Base-by-base conservation (phyloP, 495 filamentous ascomycete genomes). In the Aspergillus asperescens region DNA sequence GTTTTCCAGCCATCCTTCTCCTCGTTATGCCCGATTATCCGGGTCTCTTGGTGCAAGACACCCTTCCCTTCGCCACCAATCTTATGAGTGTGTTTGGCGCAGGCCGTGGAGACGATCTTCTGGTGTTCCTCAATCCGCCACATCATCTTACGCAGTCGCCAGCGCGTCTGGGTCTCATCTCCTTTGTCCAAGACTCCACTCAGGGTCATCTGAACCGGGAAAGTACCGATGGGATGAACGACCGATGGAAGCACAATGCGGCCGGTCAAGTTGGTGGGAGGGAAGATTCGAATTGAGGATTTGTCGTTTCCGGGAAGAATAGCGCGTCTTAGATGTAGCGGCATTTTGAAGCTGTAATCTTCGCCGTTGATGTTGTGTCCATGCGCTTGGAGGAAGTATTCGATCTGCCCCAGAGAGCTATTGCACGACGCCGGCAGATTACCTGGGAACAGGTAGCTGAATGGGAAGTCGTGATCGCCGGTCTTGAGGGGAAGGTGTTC, bases 1-100 rank as follows among this genome's bases (percentile, higher is more conserved):
- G 85, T 83, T 70, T 99, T 99, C 93, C 93, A 99, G n/a, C 92
- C 92, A 4, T 61, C 75, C 69, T 88, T 89, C 58, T 92, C 64
- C 58, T 92, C 89, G 3, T 83, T 84, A 51, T 76, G 74, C 22
- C 82, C 89, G 56, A 97, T 81, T 50, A 83, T 80, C 27, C 86
- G 83, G 5, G 79, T 79, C 52, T 96, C 87, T 32, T 87, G 79
- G 60, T 95, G 88, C 39, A 84, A 68, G 19, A 89, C 68, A 28
- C 90, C 90, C 66, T 95, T 97, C 44, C 76, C 73, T 32, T 81
- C 78, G 25, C 82, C 82, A 28, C 84, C 84, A 23, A 88, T 70
- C 67, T 87, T 89, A 59, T 82, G 77, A 20, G 76, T 66, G 68
- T 97, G 93, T 57, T 86, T 85, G 27, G 75, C 58, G 72, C 93